Conservation (phyloP, 257 asterid species). For the Solanum appendiculatum region DNA sequence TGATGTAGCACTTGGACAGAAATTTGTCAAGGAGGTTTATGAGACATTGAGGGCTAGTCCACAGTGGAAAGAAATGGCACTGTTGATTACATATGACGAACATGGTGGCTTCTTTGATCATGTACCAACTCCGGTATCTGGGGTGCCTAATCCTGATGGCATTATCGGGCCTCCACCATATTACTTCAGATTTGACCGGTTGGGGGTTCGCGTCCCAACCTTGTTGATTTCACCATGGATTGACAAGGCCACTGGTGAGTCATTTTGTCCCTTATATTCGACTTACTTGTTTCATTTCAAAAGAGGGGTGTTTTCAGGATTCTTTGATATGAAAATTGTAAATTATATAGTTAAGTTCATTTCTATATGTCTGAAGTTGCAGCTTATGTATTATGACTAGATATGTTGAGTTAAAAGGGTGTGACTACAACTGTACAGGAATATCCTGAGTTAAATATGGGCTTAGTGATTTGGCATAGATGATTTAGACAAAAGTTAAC, state of each 20-base stretch:
- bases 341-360: not conserved
- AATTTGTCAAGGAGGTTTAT: slow-evolving; percentile 90
- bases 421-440: not conserved
- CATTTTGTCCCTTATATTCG: not conserved
- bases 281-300: not conserved
- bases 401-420: not conserved
- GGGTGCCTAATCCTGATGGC: slow-evolving; percentile 98
- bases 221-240: slow-evolving; percentile 91
- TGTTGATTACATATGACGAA: slow-evolving; percentile 87
- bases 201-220: slow-evolving; percentile 91
- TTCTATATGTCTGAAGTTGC: not conserved
- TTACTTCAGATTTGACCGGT: slow-evolving; percentile 70
- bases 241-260: slow-evolving; percentile 77
- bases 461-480: no score
- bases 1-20: slow-evolving; percentile 85
- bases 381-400: not conserved
- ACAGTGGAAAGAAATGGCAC: slow-evolving; percentile 91
- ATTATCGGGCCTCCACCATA: slow-evolving; percentile 85
- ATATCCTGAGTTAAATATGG: not conserved
- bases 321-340: not conserved
- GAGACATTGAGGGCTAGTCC: slow-evolving; percentile 84
- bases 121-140: slow-evolving; percentile 81
- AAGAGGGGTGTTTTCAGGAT: not conserved
- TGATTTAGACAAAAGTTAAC: not conserved
- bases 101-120: slow-evolving; percentile 97